These are phyloP conservation scores for Ogataea haglerorum DNA, from an alignment of 805 yeast species.

Conservation along the genomic window DNA sequence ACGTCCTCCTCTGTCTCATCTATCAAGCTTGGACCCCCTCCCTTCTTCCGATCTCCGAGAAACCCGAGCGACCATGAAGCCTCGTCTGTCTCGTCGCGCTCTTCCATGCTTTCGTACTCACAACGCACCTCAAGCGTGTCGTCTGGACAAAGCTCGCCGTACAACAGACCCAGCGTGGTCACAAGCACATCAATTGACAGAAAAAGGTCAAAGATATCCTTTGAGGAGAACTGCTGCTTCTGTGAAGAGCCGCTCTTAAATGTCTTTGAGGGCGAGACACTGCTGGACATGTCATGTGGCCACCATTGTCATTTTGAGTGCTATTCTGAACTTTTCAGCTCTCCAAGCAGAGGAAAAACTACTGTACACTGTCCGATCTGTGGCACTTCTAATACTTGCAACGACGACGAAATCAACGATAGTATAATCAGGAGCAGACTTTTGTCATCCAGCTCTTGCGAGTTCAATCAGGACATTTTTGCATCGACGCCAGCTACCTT, in stretches of 20 bases:
- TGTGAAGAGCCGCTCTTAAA: conserved; percentile 42
- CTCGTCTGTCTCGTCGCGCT: conserved; percentile 12
- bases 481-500: conserved; percentile 14
- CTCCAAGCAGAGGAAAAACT: conserved; percentile 3
- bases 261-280: conserved; percentile 40
- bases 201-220: conserved; percentile 9
- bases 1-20: conserved; percentile 7
- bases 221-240: conserved; percentile 35
- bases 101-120: conserved; percentile 12
- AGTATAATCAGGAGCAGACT: conserved; percentile 14
- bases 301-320: conserved; percentile 47
- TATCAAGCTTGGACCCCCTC: conserved; percentile 12
- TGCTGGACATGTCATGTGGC: conserved; percentile 39
- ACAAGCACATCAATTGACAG: conserved; percentile 8
- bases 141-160: conserved; percentile 16
- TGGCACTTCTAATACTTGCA: conserved; percentile 13
- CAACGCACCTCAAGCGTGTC: conserved; percentile 13
- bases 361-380: conserved; percentile 20
- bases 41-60: conserved; percentile 9
- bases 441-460: conserved; percentile 4
- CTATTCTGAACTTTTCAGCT: conserved; percentile 30
- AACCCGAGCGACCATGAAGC: conserved; percentile 7
- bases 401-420: conserved; percentile 17
- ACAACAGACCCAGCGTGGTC: conserved; percentile 11
- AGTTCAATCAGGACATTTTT: conserved; percentile 9